Percentiles rank a stretch among this genome's conserved stretches.
phyloP scores from a whole-genome alignment of 2,329 filamentous ascomycete genomes.

The Diaporthe sp. region DNA sequence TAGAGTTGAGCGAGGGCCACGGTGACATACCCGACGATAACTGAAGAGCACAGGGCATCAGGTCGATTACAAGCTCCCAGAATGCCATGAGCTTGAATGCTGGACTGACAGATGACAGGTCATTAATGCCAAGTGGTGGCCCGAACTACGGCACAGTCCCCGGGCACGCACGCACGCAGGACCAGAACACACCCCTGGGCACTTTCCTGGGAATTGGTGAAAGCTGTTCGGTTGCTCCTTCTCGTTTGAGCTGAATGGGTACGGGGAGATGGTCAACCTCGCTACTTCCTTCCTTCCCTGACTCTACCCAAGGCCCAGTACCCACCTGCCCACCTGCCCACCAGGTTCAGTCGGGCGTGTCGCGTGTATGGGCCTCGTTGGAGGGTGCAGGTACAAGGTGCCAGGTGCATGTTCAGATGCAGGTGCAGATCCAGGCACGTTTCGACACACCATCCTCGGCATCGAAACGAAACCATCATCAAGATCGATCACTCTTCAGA shows the following conservation, averaged over 20 bases:
- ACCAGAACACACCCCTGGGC: neutral
- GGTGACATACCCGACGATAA: neutral
- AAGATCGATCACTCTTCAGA: constrained; percentile 20
- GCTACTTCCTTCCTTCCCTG: constrained; percentile 18
- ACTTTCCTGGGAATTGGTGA: neutral
- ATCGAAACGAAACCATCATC: constrained; percentile 29
- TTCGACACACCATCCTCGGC: constrained; percentile 27
- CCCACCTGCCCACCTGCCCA: constrained; percentile 4
- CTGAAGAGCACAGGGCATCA: neutral
- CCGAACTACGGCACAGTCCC: constrained; percentile 14
- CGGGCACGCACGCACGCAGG: neutral
- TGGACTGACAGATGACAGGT: constrained; percentile 23
- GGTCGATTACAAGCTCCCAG: neutral
- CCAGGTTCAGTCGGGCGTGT: constrained; percentile 2
- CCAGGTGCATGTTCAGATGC: constrained; percentile 10
- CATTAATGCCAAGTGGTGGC: constrained; percentile 16
- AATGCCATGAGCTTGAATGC: neutral
- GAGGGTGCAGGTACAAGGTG: neutral
- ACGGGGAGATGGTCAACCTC: constrained; percentile 24
- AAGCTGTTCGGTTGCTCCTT: constrained; percentile 32
- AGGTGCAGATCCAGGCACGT: constrained; percentile 23
- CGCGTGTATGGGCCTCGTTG: constrained; percentile 18
- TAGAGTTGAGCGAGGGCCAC: neutral
- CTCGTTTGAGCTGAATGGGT: neutral
- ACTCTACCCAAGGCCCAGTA: neutral